phyloP scores from a whole-genome alignment of 805 yeast genomes.

The Suhomyces sp. region DNA sequence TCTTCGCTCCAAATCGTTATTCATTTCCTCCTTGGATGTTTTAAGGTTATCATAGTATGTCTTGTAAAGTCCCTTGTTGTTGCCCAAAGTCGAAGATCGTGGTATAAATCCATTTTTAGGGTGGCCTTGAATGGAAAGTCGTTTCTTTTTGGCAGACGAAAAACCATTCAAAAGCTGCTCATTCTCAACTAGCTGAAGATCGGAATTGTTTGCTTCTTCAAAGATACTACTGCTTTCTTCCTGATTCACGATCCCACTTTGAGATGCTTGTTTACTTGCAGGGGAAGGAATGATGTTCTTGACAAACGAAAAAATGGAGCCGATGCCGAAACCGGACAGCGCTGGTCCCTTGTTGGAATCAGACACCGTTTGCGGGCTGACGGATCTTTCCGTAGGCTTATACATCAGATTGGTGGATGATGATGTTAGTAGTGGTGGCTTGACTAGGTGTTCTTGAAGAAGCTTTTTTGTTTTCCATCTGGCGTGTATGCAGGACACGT shows the following conservation, averaged over 20 bases:
- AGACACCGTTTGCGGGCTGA: conserved; percentile 8
- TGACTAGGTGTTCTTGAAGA: too few species aligned
- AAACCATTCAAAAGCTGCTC: conserved; percentile 24
- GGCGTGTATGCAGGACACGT: too few species aligned
- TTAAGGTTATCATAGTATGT: conserved; percentile 18
- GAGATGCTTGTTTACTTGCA: not conserved
- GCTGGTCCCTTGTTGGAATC: not conserved
- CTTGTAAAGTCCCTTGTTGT: conserved; percentile 19
- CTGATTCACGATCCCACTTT: too few species aligned
- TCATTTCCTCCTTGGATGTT: conserved; percentile 17
- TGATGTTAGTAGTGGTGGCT: not conserved
- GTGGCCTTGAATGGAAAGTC: conserved; percentile 25
- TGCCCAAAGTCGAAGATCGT: conserved; percentile 22
- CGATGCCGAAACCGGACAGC: conserved; percentile 2
- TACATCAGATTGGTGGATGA: not conserved
- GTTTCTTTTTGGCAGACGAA: conserved; percentile 27
- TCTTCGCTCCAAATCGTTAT: conserved; percentile 31
- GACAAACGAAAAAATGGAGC: conserved; percentile 3
- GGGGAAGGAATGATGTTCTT: not conserved
- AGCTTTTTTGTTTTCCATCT: too few species aligned
- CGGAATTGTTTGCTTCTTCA: conserved; percentile 3
- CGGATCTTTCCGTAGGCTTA: conserved; percentile 8
- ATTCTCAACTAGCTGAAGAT: conserved; percentile 8
- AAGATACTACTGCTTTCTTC: conserved; percentile 1
- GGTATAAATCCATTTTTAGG: conserved; percentile 20